Evolutionary conservation across 768 basidiomycete genomes (phyloP).

Genomic region (Jaapia argillacea): DNA sequence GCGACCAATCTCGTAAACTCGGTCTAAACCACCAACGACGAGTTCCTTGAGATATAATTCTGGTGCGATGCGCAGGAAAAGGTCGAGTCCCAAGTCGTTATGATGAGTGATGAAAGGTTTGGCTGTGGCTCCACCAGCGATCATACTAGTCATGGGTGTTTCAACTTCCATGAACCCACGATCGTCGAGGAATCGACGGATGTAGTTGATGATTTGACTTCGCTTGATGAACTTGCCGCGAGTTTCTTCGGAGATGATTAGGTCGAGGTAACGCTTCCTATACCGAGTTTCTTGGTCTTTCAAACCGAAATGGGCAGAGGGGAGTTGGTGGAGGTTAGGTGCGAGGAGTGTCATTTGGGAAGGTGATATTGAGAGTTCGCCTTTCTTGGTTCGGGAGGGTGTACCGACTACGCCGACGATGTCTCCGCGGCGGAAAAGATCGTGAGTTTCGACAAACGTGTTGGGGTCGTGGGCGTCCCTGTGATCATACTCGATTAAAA

Average conservation of each 20-base stretch:
- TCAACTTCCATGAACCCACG: constrained; percentile 98
- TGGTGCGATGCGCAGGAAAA: constrained; percentile 95
- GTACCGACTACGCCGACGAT: constrained; percentile 87
- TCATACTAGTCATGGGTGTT: constrained; percentile 95
- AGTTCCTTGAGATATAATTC: constrained; percentile 98
- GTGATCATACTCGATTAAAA: no score
- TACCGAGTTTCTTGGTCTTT: constrained; percentile 98
- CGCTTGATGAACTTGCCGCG: constrained; percentile 88
- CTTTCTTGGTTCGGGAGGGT: constrained; percentile 90
- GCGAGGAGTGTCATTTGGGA: constrained; percentile 78
- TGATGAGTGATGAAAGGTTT: constrained; percentile 99
- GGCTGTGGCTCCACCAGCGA: constrained; percentile 95
- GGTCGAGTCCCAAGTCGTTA: constrained; percentile 93
- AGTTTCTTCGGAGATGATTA: constrained; percentile 87
- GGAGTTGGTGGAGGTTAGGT: constrained; percentile 93
- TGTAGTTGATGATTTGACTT: constrained; percentile 83
- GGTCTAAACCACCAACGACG: constrained; percentile 92
- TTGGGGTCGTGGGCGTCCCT: constrained; percentile 60
- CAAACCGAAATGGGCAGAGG: constrained; percentile 85
- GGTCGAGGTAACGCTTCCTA: constrained; percentile 97
- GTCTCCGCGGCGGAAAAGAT: constrained; percentile 89
- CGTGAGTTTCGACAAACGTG: constrained; percentile 62
- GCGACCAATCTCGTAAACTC: constrained; percentile 97
- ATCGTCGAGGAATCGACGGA: constrained; percentile 81
- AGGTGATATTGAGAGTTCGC: constrained; percentile 87